Percentiles rank a stretch among this genome's conserved stretches.
These are phyloP conservation scores for Trametes versicolor DNA, from an alignment of 1,284 basidiomycete species.

Conservation along the genomic window DNA sequence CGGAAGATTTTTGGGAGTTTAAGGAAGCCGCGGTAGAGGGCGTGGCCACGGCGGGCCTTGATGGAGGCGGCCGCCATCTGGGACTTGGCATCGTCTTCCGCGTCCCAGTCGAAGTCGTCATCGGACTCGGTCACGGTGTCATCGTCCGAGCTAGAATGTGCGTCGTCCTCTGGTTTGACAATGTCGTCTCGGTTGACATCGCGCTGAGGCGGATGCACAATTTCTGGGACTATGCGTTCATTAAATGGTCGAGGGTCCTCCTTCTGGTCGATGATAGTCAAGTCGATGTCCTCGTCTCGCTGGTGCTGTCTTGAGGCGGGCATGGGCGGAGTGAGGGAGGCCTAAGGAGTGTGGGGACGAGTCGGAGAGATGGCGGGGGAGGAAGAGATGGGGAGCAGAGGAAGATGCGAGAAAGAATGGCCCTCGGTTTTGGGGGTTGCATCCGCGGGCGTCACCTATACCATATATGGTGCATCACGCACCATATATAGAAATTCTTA, in stretches of 20 bases:
- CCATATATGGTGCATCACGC: too few species aligned
- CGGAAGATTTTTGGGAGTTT: constrained; percentile 69
- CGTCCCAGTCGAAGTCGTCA: constrained; percentile 82
- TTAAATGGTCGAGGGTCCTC: constrained; percentile 26
- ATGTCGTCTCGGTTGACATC: constrained; percentile 37
- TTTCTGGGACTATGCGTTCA: constrained; percentile 29
- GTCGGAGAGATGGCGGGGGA: constrained; percentile 3
- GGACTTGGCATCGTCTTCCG: constrained; percentile 54
- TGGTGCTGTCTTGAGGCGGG: constrained; percentile 22
- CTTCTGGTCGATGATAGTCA: constrained; percentile 32
- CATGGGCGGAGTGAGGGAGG: constrained; percentile 18
- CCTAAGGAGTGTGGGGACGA: constrained; percentile 20
- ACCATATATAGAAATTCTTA: too few species aligned
- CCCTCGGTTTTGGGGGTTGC: too few species aligned
- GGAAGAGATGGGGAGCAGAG: constrained; percentile 4
- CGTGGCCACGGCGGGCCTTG: constrained; percentile 62
- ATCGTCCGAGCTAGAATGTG: constrained; percentile 59
- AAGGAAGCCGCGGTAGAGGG: constrained; percentile 73
- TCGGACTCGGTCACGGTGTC: constrained; percentile 68
- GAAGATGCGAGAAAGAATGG: too few species aligned
- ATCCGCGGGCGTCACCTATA: background rate
- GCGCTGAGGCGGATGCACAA: constrained; percentile 29
- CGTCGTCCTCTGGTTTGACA: constrained; percentile 45
- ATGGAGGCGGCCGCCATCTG: constrained; percentile 35
- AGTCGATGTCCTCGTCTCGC: constrained; percentile 39